A percentile compares a stretch with the other conserved stretches of the same genome.
Conservation (phyloP, 2,329 filamentous ascomycete genomes). For the Alternaria solani region DNA sequence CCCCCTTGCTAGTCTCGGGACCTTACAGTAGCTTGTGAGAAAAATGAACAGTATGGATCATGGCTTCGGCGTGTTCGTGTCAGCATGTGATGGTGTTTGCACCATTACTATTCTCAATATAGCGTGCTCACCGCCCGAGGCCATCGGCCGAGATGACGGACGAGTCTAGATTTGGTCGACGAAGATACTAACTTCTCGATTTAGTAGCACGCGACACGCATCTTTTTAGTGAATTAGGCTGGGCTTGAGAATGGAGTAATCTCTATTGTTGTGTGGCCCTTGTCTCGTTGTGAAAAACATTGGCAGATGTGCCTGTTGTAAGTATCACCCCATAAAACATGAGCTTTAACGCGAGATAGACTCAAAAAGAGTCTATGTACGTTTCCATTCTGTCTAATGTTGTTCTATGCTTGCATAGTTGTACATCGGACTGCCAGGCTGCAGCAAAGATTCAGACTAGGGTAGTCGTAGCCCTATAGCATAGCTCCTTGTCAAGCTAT, state of each 20-base stretch:
- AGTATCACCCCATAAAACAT: neutral
- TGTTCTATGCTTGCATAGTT: neutral
- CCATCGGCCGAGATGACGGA: neutral
- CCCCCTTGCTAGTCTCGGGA: neutral
- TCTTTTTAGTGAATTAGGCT: neutral
- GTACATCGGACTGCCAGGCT: neutral
- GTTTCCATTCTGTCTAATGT: neutral
- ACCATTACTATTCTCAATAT: neutral
- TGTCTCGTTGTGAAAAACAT: neutral
- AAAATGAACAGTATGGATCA: neutral
- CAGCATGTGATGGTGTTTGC: neutral
- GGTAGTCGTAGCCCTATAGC: neutral
- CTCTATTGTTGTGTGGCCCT: neutral
- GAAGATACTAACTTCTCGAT: neutral
- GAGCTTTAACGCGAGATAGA: neutral
- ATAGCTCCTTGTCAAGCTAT: neutral
- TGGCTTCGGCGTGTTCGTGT: neutral
- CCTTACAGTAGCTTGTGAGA: neutral
- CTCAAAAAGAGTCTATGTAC: neutral
- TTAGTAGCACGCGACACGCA: neutral
- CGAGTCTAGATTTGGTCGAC: neutral
- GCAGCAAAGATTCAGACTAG: neutral
- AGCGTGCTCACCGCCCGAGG: neutral
- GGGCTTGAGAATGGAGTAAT: neutral
- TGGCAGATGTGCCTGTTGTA: neutral